phyloP scores from a whole-genome alignment of 2,329 filamentous ascomycete genomes.

The Fusarium compactum region DNA sequence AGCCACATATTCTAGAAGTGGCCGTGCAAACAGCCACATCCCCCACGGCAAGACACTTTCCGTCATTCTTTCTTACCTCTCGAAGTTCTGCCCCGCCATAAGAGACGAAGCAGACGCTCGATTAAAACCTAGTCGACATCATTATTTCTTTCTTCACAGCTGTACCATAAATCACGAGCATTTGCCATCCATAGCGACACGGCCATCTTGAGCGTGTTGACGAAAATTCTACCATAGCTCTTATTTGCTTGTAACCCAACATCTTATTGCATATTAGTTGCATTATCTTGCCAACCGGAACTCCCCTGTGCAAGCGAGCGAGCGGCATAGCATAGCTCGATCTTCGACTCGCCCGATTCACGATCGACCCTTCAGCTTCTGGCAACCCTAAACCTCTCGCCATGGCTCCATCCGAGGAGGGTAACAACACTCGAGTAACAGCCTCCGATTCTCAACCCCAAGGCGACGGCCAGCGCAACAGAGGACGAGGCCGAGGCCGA shows the following conservation, averaged over 20 bases:
- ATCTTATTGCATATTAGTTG: neutral
- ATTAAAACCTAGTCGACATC: conserved; percentile 48
- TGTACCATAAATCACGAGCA: neutral
- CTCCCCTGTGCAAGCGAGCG: conserved; percentile 10
- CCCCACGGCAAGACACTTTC: conserved; percentile 29
- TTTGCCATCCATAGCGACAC: conserved; percentile 1
- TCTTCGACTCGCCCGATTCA: neutral
- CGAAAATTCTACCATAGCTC: neutral
- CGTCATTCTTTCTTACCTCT: conserved; percentile 9
- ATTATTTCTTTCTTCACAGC: conserved; percentile 20
- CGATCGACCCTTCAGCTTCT: conserved; percentile 6
- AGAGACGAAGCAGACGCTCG: conserved; percentile 8
- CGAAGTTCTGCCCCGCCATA: conserved; percentile 44
- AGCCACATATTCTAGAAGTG: conserved; percentile 27
- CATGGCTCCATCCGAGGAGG: conserved; percentile 41
- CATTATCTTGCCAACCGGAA: conserved; percentile 7
- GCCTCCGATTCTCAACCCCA: conserved; percentile 40
- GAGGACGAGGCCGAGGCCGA: conserved; percentile 59
- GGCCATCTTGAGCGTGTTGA: neutral
- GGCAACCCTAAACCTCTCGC: neutral
- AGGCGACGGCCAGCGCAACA: conserved; percentile 50
- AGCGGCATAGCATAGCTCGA: conserved; percentile 26
- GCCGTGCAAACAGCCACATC: conserved; percentile 23
- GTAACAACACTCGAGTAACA: conserved; percentile 21
- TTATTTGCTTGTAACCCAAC: neutral